Evolutionary conservation across 2,329 filamentous ascomycete genomes (phyloP).

Genomic region (Pyrenochaeta sp.): DNA sequence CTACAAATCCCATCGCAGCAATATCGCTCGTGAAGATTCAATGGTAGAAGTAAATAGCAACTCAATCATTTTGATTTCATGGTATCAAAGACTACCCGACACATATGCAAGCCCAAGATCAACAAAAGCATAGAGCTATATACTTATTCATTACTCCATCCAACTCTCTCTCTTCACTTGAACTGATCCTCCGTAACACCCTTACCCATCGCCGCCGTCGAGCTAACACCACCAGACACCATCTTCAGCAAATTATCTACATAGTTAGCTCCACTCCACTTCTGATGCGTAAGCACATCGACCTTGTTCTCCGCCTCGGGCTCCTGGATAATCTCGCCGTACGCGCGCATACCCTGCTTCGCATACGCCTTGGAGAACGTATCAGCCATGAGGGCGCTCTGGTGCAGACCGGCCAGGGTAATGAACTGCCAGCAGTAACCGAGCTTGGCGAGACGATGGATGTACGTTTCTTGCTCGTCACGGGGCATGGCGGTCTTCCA

Average conservation of each 20-base stretch:
- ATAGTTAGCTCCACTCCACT: constrained; percentile 96
- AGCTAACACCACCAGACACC: constrained; percentile 91
- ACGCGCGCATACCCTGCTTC: constrained; percentile 88
- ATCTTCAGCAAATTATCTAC: constrained; percentile 96
- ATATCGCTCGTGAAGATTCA: too few species aligned
- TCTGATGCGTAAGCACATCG: constrained; percentile 98
- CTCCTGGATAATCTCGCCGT: constrained; percentile 96
- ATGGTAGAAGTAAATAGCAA: too few species aligned
- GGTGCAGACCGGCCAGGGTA: constrained; percentile 96
- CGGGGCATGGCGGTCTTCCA: constrained; percentile 97
- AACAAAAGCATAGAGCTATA: too few species aligned
- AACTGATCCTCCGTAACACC: constrained; percentile 99
- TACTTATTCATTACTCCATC: too few species aligned
- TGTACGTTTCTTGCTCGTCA: constrained; percentile 95
- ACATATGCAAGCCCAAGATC: too few species aligned
- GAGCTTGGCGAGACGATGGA: constrained; percentile 81
- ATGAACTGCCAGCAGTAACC: constrained; percentile 99
- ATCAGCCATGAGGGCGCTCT: constrained; percentile 89
- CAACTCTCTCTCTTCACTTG: too few species aligned
- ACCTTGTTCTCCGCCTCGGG: constrained; percentile 91
- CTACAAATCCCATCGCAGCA: too few species aligned
- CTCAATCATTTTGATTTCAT: too few species aligned
- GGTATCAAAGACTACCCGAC: too few species aligned
- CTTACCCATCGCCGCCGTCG: constrained; percentile 94
- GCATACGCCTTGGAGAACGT: constrained; percentile 85